Base-by-base conservation (phyloP, 2,329 filamentous ascomycete species). In the Colletotrichum kahawae region DNA sequence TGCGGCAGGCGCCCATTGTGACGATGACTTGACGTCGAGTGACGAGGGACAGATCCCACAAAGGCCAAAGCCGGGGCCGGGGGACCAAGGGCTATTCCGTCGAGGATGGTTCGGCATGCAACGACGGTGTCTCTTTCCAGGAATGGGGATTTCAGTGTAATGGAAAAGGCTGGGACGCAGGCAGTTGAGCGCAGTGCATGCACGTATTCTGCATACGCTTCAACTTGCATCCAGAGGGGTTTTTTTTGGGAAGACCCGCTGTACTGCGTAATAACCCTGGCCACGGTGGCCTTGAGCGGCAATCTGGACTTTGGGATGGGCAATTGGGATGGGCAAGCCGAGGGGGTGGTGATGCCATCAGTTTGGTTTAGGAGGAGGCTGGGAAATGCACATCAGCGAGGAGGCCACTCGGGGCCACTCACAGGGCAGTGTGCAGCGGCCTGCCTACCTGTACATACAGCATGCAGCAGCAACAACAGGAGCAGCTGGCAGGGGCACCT, bases 331-430 rank as follows among this genome's bases (percentile, higher is more conserved):
- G 31, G 60, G 62, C 69, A 67, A 63, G 57, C 36, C 18, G 69
- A 67, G 67, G 43, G 68, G 24, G 63, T 63, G 69, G 72, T 72
- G 69, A 75, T 75, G 72, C 72, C 63, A 75, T 72, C 16, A 64
- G 56, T 21, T 57, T 43, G 62, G 63, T 67, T 72, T 63, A 21
- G 31, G 62, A 57, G 72, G 67, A 63, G 72, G 56, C 56, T 54
- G 66, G 72, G 72, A 43, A 51, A 51, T 63, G 68, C 68, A 72
- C 57, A 67, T 72, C 63, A 60, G 56, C 71, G 43, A 21, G 12
- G n/a, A 27, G 71, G 67, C 67, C 48, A 38, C 54, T 71, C 10
- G 29, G 56, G 31, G 43, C 43, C 29, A 34, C 33, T 33, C 57
- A 33, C 57, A 60, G 33, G 57, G 57, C 57, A 31, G 57, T 27